Evolutionary conservation across 352 stramenopile species (phyloP).

Genomic region (Pythium grandisporangium): DNA sequence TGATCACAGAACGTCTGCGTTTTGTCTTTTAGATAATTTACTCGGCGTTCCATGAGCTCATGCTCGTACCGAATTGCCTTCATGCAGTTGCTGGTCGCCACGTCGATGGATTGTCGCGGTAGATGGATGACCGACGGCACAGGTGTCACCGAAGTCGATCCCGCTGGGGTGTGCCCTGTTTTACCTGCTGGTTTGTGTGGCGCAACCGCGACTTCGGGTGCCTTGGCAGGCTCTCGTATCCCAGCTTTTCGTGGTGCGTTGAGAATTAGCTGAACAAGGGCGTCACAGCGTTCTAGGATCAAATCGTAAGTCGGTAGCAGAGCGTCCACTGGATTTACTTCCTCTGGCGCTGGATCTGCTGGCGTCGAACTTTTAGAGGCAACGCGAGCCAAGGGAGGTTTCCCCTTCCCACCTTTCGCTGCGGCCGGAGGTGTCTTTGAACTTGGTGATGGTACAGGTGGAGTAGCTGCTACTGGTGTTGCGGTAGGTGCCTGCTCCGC

Average conservation of each 20-base stretch:
- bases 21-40: conserved; percentile 36
- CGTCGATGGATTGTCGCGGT: conserved; percentile 10
- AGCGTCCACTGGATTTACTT: conserved; percentile 19
- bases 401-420: conserved; percentile 19
- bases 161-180: conserved; percentile 7
- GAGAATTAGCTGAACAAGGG: conserved; percentile 25
- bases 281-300: conserved; percentile 31
- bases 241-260: conserved; percentile 8
- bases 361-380: conserved; percentile 5
- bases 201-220: background rate
- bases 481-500: background rate
- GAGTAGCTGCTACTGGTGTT: conserved; percentile 4
- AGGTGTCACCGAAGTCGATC: conserved; percentile 8
- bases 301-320: conserved; percentile 33
- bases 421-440: conserved; percentile 4
- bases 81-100: conserved; percentile 36
- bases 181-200: conserved; percentile 3
- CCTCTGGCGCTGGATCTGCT: conserved; percentile 4
- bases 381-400: conserved; percentile 4
- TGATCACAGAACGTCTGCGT: conserved; percentile 34
- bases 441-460: background rate
- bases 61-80: conserved; percentile 57
- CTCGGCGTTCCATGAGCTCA: conserved; percentile 31
- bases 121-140: conserved; percentile 3
- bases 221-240: conserved; percentile 1